These are phyloP conservation scores for Acanthamoeba castellanii DNA, from an alignment of 208 protist genomes.

Conservation along the genomic window DNA sequence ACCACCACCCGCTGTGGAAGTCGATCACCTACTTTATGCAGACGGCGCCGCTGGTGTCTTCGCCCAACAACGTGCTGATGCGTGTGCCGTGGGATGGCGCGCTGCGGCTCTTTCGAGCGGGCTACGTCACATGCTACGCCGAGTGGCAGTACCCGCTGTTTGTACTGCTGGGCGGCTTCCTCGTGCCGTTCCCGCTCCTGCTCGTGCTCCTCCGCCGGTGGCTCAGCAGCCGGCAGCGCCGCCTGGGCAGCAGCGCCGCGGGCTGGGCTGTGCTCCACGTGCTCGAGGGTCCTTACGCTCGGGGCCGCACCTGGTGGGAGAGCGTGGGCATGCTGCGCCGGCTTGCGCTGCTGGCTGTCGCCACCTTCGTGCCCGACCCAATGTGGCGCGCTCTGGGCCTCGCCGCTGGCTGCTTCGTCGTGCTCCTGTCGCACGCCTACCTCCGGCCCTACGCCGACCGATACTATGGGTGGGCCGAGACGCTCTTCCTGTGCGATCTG, in stretches of 20 bases:
- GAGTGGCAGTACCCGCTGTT: not conserved
- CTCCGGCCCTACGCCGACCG: not conserved
- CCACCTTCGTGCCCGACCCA: conserved; percentile 24
- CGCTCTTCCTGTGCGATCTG: not conserved
- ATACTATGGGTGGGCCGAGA: not conserved
- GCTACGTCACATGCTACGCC: not conserved
- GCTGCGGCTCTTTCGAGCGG: not conserved
- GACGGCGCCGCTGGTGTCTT: no score
- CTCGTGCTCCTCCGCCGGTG: no score
- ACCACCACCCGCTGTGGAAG: no score
- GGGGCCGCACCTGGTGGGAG: not conserved
- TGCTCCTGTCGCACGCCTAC: conserved; percentile 17
- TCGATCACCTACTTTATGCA: no score
- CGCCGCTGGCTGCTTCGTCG: not conserved
- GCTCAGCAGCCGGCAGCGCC: no score
- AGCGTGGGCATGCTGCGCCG: conserved; percentile 2
- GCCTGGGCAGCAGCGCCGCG: not conserved
- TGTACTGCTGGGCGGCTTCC: not conserved
- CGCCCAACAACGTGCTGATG: no score
- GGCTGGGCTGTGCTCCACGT: not conserved
- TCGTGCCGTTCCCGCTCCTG: no score
- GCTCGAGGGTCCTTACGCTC: not conserved
- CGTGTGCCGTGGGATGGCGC: not conserved
- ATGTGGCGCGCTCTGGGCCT: not conserved
- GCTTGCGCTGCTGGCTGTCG: not conserved